Percentiles rank a stretch among this genome's conserved stretches.
Evolutionary conservation across 2,329 filamentous ascomycete species (phyloP).

Genomic region (Trichoderma hamatum): DNA sequence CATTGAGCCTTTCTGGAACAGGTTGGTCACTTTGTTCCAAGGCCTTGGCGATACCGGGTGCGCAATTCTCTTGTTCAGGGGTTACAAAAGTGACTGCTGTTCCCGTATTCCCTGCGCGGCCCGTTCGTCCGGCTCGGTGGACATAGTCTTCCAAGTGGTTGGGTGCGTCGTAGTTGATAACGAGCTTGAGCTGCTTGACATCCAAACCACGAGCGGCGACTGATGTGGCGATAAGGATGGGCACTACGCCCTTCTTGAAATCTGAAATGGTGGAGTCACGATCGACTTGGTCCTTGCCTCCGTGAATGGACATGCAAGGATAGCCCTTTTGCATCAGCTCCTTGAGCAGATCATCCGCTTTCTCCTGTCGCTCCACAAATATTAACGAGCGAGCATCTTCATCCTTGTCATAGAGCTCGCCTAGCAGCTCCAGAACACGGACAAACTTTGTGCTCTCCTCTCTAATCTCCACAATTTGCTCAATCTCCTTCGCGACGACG

Average conservation of each 20-base stretch:
- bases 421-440: slow-evolving; percentile 81
- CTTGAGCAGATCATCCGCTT: slow-evolving; percentile 77
- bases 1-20: slow-evolving; percentile 69
- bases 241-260: slow-evolving; percentile 89
- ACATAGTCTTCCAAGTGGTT: slow-evolving; percentile 97
- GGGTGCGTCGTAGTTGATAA: slow-evolving; percentile 93
- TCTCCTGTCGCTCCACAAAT: slow-evolving; percentile 91
- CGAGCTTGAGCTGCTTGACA: slow-evolving; percentile 92
- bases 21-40: slow-evolving; percentile 88
- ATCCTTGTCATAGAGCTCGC: slow-evolving; percentile 81
- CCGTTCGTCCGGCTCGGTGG: slow-evolving; percentile 89
- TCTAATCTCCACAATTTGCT: slow-evolving; percentile 86
- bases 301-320: slow-evolving; percentile 90
- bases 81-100: slow-evolving; percentile 95
- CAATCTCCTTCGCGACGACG: slow-evolving; percentile 89
- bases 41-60: slow-evolving; percentile 85
- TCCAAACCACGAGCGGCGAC: slow-evolving; percentile 94
- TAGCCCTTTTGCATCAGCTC: slow-evolving; percentile 84
- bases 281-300: slow-evolving; percentile 91
- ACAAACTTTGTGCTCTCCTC: slow-evolving; percentile 82
- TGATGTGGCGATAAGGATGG: slow-evolving; percentile 90
- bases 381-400: slow-evolving; percentile 89
- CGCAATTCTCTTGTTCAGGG: slow-evolving; percentile 87
- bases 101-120: slow-evolving; percentile 90
- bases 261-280: slow-evolving; percentile 89